A percentile compares a stretch with the other conserved stretches of the same genome.
Conservation (phyloP, 176 grass and related monocot genomes). For the bread wheat (Triticum aestivum) region IWGSC_CS_RefSeq_v2.1 NC_057807.1:659493516-659494015, state of each 20-base stretch:
- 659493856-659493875: background rate
- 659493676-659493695: background rate
- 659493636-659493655: background rate
- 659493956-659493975: background rate
- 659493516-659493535: background rate
- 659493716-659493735: slow-evolving; percentile 1
- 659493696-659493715: background rate
- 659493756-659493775: slow-evolving; percentile 14
- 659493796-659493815: background rate
- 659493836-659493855: background rate
- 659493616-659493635: background rate
- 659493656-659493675: background rate
- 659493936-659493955: background rate
- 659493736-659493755: background rate
- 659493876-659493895: background rate
- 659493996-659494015: background rate
- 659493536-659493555: background rate
- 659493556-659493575: background rate
- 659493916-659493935: background rate
- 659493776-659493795: slow-evolving; percentile 25
- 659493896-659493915: slow-evolving; percentile 3
- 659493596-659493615: background rate
- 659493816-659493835: background rate
- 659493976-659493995: background rate
- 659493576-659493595: background rate